Evolutionary conservation across 2,329 filamentous ascomycete genomes (phyloP).

Genomic region (Dendrostoma leiphaemia): DNA sequence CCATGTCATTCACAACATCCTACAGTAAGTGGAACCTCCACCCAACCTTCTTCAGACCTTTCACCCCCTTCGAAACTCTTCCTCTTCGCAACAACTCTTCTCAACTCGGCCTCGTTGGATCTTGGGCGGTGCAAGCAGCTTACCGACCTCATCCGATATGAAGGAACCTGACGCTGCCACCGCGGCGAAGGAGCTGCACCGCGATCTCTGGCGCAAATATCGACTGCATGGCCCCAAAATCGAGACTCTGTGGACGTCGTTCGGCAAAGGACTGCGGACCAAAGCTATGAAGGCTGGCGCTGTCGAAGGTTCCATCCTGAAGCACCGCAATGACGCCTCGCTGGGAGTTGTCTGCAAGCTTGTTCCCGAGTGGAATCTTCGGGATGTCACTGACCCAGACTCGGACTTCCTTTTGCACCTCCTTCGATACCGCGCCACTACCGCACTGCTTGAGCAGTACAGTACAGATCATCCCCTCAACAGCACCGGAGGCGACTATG

Average conservation of each 20-base stretch:
- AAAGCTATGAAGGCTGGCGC: constrained; percentile 34
- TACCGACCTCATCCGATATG: too few relatives aligned
- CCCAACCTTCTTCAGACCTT: too few relatives aligned
- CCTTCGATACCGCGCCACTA: constrained; percentile 20
- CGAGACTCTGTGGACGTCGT: constrained; percentile 38
- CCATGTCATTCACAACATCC: too few relatives aligned
- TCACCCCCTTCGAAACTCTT: too few relatives aligned
- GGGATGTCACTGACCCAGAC: constrained; percentile 33
- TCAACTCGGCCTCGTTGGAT: too few relatives aligned
- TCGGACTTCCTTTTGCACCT: constrained; percentile 29
- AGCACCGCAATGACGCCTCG: constrained; percentile 31
- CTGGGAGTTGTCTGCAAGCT: constrained; percentile 38
- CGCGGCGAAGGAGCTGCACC: constrained; percentile 34
- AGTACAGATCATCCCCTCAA: neutral
- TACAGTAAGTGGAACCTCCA: too few relatives aligned
- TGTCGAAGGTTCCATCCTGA: constrained; percentile 32
- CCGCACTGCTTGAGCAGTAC: constrained; percentile 19
- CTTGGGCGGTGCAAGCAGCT: too few relatives aligned
- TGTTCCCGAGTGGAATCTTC: constrained; percentile 42
- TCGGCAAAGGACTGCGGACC: constrained; percentile 32
- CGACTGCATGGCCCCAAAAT: constrained; percentile 31
- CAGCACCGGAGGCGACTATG: neutral
- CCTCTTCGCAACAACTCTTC: too few relatives aligned
- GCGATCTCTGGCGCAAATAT: constrained; percentile 39
- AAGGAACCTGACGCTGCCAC: too few relatives aligned